Percentiles rank a stretch among this genome's conserved stretches.
Conservation (phyloP, 148 eudicot genomes). For the Vaccinium macrocarpon region DNA sequence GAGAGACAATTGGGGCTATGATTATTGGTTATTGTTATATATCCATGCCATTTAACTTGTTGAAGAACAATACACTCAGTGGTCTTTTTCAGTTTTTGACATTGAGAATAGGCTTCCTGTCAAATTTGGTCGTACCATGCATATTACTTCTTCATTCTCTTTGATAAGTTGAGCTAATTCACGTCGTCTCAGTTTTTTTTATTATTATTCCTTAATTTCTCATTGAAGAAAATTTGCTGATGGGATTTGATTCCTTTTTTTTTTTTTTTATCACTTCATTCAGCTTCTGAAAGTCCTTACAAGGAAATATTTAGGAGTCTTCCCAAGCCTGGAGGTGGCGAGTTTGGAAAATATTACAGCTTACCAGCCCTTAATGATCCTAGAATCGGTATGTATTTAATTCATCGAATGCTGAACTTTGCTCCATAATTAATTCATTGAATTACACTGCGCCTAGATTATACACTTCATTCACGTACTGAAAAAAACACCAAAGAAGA, state of each 20-base stretch:
- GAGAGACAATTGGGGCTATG: background rate
- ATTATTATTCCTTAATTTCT: background rate
- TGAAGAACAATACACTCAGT: background rate
- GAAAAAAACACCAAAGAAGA: no score
- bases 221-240: background rate
- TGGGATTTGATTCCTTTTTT: no score
- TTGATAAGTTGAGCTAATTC: background rate
- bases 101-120: background rate
- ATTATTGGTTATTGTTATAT: background rate
- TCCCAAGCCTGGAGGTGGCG: slow-evolving; percentile 95
- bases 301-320: slow-evolving; percentile 71
- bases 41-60: background rate
- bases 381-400: slow-evolving; percentile 55
- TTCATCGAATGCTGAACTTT: no score
- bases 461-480: no score
- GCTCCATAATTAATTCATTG: background rate
- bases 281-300: slow-evolving; percentile 85
- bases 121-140: background rate
- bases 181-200: no score
- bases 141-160: background rate
- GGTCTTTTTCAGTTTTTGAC: background rate
- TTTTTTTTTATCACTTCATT: background rate
- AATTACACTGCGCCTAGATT: no score
- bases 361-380: slow-evolving; percentile 91
- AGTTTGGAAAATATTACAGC: slow-evolving; percentile 94